Conservation (phyloP, 495 filamentous ascomycete genomes). For the Chaetomium fimeti region DNA sequence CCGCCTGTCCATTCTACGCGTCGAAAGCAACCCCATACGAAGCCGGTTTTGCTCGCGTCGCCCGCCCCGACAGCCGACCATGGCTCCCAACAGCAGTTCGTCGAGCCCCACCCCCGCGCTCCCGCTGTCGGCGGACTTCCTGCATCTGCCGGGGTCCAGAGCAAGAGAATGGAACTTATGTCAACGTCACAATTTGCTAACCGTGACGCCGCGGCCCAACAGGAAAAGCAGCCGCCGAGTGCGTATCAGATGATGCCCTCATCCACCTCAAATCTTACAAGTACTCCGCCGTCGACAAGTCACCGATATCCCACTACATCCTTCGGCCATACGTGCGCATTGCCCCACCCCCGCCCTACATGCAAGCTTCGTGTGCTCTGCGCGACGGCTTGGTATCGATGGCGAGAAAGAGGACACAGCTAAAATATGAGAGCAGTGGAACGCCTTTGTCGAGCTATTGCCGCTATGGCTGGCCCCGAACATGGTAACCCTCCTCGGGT, state of each 20-base stretch:
- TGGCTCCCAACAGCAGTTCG: slow-evolving; percentile 48
- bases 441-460: slow-evolving; percentile 87
- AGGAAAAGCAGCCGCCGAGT: slow-evolving; percentile 56
- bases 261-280: slow-evolving; percentile 92
- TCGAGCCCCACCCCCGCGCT: slow-evolving; percentile 16
- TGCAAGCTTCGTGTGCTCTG: not conserved
- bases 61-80: slow-evolving; percentile 22
- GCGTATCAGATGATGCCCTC: slow-evolving; percentile 59
- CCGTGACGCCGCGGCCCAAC: slow-evolving; percentile 3
- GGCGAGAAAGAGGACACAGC: not conserved
- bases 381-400: not conserved
- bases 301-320: slow-evolving; percentile 89
- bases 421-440: slow-evolving; percentile 66
- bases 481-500: slow-evolving; percentile 93
- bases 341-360: slow-evolving; percentile 18
- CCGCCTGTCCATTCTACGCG: not conserved
- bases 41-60: not conserved
- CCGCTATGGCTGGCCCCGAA: slow-evolving; percentile 97
- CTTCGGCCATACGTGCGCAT: slow-evolving; percentile 84
- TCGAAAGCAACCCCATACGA: not conserved
- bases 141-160: not conserved
- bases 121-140: slow-evolving; percentile 4
- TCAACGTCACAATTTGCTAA: slow-evolving; percentile 12
- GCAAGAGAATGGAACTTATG: not conserved
- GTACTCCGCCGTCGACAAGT: slow-evolving; percentile 95